Base-by-base conservation (phyloP, 2,329 filamentous ascomycete genomes). In the Phialemonium atrogriseum region DNA sequence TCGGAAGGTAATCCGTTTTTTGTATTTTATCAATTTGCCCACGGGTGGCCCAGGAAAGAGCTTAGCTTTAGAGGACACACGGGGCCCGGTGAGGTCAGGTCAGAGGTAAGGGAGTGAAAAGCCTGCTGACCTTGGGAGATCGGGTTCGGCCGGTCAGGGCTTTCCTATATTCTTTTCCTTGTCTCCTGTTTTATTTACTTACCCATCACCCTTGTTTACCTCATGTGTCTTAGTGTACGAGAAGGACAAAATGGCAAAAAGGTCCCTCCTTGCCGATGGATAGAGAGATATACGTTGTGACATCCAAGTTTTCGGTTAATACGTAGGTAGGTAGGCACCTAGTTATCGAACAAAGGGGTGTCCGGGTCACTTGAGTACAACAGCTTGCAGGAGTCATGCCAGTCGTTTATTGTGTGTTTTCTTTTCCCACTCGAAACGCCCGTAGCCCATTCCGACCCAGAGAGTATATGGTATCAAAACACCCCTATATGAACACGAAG, bases 71-170 rank as follows among this genome's bases (percentile, higher is more conserved):
- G 22, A 26, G 26, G 25, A 27, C 22, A 20, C 13, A 24, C n/a
- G n/a, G n/a, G n/a, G n/a, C n/a, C 8, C 9, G 18, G 24, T 20
- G 33, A 46, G 47, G 48, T 49, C 50, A 49, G 46, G 46, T 47
- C 46, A 48, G 46, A 51, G 47, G 48, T 50, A 49, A 47, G 40
- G 44, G 37, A 37, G 33, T 37, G 27, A 33, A 25, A 39, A 38
- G 42, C 43, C 45, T 45, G 38, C 45, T 48, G 47, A 45, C 45
- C 45, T 35, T n/a, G n/a, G n/a, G n/a, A n/a, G n/a, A n/a, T n/a
- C n/a, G n/a, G n/a, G n/a, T n/a, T n/a, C n/a, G n/a, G n/a, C n/a
- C n/a, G n/a, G n/a, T n/a, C n/a, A n/a, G 22, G 38, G 33, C 14
- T 24, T 27, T 39, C 23, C 19, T 32, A 12, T 4, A 13, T 13